phyloP scores from a whole-genome alignment of 345 rosid species.

The Mercurialis annua region DNA sequence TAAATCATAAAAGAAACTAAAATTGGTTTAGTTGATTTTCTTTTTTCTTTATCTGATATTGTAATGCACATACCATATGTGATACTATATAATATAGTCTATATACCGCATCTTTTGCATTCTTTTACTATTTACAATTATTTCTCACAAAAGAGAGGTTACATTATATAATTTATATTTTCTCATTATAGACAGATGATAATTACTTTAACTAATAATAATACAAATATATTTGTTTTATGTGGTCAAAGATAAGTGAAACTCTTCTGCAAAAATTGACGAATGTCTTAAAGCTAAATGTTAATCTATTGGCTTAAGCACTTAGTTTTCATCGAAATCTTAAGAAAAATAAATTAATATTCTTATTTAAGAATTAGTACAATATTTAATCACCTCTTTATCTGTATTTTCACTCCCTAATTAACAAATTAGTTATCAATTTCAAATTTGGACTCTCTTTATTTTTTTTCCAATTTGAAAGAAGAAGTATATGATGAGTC shows the following conservation, averaged over 20 bases:
- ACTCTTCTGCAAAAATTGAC: neutral
- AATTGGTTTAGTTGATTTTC: too few species aligned
- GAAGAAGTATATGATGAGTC: conserved; percentile 1
- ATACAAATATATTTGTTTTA: neutral
- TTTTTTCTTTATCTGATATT: too few species aligned
- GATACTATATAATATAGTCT: too few species aligned
- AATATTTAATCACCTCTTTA: neutral
- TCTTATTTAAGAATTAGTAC: too few species aligned
- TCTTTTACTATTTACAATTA: too few species aligned
- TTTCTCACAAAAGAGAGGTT: too few species aligned
- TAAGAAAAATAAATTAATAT: neutral
- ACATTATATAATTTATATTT: too few species aligned
- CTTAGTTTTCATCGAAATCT: conserved; percentile 11
- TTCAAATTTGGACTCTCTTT: neutral
- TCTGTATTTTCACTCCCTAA: neutral
- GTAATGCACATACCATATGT: too few species aligned
- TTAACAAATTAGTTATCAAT: neutral
- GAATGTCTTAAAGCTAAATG: neutral
- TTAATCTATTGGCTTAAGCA: neutral
- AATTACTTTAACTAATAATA: neutral
- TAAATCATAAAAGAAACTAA: too few species aligned
- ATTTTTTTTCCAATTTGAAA: neutral
- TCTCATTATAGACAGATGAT: conserved; percentile 1
- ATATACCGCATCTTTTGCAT: too few species aligned
- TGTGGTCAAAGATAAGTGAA: conserved; percentile 3